These are phyloP conservation scores for Pugionium dolabratum DNA, from an alignment of 345 rosid genomes.

Conservation along the genomic window DNA sequence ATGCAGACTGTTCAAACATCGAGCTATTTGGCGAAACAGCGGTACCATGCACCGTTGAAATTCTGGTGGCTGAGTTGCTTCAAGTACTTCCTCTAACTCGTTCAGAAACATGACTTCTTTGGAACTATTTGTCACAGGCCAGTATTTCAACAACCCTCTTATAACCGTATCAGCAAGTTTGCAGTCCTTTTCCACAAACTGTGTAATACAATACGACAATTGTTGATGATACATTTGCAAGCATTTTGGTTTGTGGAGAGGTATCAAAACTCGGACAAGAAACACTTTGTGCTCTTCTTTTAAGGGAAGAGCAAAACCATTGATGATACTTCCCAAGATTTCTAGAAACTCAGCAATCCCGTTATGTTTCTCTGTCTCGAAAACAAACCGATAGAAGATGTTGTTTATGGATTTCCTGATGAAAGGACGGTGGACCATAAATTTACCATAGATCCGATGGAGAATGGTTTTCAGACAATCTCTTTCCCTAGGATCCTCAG, in stretches of 20 bases:
- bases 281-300: constrained; percentile 77
- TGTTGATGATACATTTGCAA: constrained; percentile 73
- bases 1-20: constrained; percentile 70
- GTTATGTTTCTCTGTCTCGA: constrained; percentile 27
- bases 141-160: constrained; percentile 62
- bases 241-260: constrained; percentile 74
- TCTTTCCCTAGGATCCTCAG: constrained; percentile 10
- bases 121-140: constrained; percentile 73
- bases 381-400: constrained; percentile 62
- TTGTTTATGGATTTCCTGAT: constrained; percentile 70
- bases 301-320: constrained; percentile 65
- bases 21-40: constrained; percentile 62
- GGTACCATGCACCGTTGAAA: constrained; percentile 74
- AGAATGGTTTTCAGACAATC: constrained; percentile 52
- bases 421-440: constrained; percentile 34
- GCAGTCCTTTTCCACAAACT: constrained; percentile 35
- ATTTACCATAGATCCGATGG: constrained; percentile 68
- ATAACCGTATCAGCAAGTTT: constrained; percentile 66
- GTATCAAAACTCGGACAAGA: constrained; percentile 63
- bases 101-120: constrained; percentile 32
- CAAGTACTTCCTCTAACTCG: constrained; percentile 72
- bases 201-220: constrained; percentile 58
- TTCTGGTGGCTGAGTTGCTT: constrained; percentile 70
- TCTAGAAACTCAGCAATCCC: neutral
- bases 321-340: neutral